Evolutionary conservation across 1,139 yeast genomes (phyloP), one percentile per base, ranked within the genome.

Genomic region (Starmera stellimalicola): DNA sequence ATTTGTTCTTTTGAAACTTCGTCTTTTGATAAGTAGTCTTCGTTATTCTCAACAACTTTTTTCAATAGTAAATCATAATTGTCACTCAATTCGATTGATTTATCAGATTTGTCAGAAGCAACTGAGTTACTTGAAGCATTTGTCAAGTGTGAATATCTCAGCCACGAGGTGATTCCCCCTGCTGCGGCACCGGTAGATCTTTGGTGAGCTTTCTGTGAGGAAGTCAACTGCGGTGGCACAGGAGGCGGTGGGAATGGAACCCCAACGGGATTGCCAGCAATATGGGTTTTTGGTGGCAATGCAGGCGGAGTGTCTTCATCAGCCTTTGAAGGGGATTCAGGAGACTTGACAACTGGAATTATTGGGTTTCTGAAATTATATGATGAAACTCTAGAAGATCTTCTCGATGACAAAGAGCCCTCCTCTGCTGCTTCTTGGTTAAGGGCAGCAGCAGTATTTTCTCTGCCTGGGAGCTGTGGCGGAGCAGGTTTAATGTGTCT

Each of bases 1-100:
- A 78, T 65, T 27, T 72, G 73, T 36, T 70, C 75, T 45, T 68
- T 57, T 5, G 57, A 57, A 17, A 48, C 39, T 4, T 55, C 57
- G 17, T 61, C 54, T 33, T 53, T 58, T 2, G 55, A 48, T 18
- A 50, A 44, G 16, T 49, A 47, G 32, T 52, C 66, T 31, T 47
- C 57, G 44, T 50, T 56, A 36, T 56, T 57, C 27, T 61, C 67
- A 35, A 56, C 51, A 29, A 55, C 55, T 40, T 72, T 57, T 27
- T 59, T 55, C 11, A 61, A 52, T 30, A 70, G 57, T 36, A 70
- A 48, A 44, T 64, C 69, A 31, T 60, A 62, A 33, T 64, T 68
- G 25, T 55, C 57, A n/a, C 50, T 52, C 27, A 47, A 40, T 7
- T 43, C 48, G 5, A 40, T 26, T 3, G 43, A 38, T 18, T 38